Base-by-base conservation (phyloP, 2,329 filamentous ascomycete species). In the Dactylellina haptotyla region DNA sequence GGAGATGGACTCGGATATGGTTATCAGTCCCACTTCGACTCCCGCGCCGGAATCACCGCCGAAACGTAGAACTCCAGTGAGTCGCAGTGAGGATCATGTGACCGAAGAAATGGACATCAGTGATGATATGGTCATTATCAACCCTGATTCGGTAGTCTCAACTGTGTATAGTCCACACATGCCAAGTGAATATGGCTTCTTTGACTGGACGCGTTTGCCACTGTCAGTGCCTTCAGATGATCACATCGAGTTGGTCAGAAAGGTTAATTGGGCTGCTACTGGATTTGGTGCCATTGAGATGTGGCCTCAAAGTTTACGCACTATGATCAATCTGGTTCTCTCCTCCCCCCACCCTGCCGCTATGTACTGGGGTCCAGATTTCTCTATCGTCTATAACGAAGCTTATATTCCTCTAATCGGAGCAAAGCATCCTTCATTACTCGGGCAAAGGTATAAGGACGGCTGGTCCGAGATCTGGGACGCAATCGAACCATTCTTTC, bases 291-390 rank as follows among this genome's bases (percentile, higher is more conserved):
- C 91, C 0, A 92, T 95, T 18, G 89, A 91, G 75, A 82, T 84
- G 51, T 96, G 91, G 91, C 83, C 85, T 0, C 82, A 86, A 28
- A 90, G 93, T 77, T 81, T 95, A 53, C 86, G 92, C 61, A 87
- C 88, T 75, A 91, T 93, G 88, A 89, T 90, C 54, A 94, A 93
- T 79, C 81, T 94, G 45, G 87, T 96, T 76, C 93, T 95, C 90
- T 89, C 87, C 12, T 90, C 87, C 69, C 90, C 90, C 9, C 88
- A 92, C 78, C 89, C 90, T 0, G 87, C 88, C 3, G 89, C 89
- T 5, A 87, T 93, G 84, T 94, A 93, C 79, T 94, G 91, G 91
- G 91, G 91, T 0, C 83, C 84, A 1, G 88, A 93, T 10, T 83
- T 87, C 39, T 86, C 88, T 16, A 85, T 86, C 6, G 89, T 91